Base-by-base conservation (phyloP, 805 yeast species). In the Candida sakaeoensis region DNA sequence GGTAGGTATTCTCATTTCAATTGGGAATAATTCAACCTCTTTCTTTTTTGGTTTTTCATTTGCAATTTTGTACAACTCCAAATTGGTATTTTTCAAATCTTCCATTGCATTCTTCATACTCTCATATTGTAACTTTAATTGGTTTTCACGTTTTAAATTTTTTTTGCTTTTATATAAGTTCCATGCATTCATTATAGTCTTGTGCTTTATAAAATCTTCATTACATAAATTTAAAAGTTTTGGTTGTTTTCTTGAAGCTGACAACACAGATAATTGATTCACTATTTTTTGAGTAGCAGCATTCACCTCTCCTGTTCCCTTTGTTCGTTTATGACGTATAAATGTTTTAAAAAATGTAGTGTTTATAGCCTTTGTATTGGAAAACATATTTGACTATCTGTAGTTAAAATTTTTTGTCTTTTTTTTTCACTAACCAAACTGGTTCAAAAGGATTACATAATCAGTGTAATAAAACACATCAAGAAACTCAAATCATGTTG, bases 241-340 rank as follows among this genome's bases (percentile, higher is more conserved):
- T 33, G 99, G 99, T 61, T 82, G 90, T 61, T 89, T 91, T 68
- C 89, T 81, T 42, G 84, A 76, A 6, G 95, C 96, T 9, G 93
- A 79, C 50, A 90, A 60, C 16, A 91, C 95, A 29, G 95, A 82
- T 46, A 91, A 73, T 65, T 81, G 83, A 50, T 68, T 65, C 33
- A 68, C 71, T 37, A 68, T 68, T 44, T 54, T 65, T 41, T 68
- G 72, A 5, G 74, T 68, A 25, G 71, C 58, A 10, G 68, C 54
- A 39, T 52, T 58, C 33, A 60, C 48, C 8, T 61, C 53, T 15
- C 57, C 48, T 31, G 59, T 56, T n/a, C 58, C 49, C 30, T 57
- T 57, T 25, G 29, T 28, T 38, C 41, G 41, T 33, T 44, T 46
- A n/a, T 39, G 41, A 36, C 50, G 42, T 14, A 31, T 36, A 17